A percentile compares a stretch with the other conserved stretches of the same genome.
Conservation (phyloP, 768 basidiomycete genomes). For the Calocybe cyanea region DNA sequence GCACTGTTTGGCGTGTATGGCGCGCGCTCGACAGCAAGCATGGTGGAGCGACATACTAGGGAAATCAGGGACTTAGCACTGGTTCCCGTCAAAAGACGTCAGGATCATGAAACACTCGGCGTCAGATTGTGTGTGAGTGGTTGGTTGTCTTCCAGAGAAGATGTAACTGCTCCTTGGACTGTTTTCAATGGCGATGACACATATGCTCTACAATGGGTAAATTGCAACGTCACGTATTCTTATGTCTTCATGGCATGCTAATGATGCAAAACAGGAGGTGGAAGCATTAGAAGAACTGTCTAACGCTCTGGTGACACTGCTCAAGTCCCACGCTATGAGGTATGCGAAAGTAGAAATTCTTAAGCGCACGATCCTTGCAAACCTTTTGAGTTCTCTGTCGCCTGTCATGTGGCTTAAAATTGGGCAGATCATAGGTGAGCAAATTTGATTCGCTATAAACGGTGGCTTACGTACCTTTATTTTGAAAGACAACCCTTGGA, state of each 20-base stretch:
- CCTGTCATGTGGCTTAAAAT: slow-evolving; percentile 49
- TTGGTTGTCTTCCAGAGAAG: slow-evolving; percentile 42
- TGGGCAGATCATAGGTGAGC: slow-evolving; percentile 49
- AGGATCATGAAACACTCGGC: slow-evolving; percentile 40
- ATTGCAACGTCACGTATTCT: too few relatives aligned
- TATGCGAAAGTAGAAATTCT: slow-evolving; percentile 47
- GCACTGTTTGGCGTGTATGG: slow-evolving; percentile 57
- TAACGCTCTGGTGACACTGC: slow-evolving; percentile 37
- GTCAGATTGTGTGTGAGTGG: slow-evolving; percentile 54
- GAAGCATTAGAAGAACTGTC: slow-evolving; percentile 49
- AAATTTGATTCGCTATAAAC: too few relatives aligned
- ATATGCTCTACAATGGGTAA: slow-evolving; percentile 55
- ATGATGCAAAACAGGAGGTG: slow-evolving; percentile 39
- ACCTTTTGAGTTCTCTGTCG: slow-evolving; percentile 44
- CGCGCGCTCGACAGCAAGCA: slow-evolving; percentile 41
- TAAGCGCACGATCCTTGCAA: slow-evolving; percentile 47
- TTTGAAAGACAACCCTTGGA: slow-evolving; percentile 50
- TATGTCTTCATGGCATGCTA: too few relatives aligned
- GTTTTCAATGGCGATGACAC: slow-evolving; percentile 49
- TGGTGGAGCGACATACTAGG: slow-evolving; percentile 47
- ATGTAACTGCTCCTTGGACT: slow-evolving; percentile 51
- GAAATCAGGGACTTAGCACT: slow-evolving; percentile 53
- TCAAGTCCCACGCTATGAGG: slow-evolving; percentile 47
- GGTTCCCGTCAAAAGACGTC: slow-evolving; percentile 36
- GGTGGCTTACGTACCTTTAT: neutral